phyloP scores from a whole-genome alignment of 116 monocot species.

The Phalaenopsis hybrid region DNA sequence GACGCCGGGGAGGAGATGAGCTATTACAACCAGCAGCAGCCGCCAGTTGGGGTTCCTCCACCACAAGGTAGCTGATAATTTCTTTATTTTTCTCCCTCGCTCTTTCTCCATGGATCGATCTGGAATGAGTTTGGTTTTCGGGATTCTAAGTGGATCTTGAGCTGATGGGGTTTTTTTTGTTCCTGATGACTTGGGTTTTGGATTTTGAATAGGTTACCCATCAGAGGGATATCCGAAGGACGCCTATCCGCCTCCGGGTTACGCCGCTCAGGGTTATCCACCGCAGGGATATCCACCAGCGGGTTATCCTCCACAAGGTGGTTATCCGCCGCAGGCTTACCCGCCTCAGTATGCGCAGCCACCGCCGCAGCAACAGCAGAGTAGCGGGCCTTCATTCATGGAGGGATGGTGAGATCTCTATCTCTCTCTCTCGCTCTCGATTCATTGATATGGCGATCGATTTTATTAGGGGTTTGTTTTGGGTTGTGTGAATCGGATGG shows the following conservation, averaged over 20 bases:
- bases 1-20: slow-evolving; percentile 23
- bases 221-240: slow-evolving; percentile 34
- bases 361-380: slow-evolving; percentile 31
- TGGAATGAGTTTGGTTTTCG: neutral
- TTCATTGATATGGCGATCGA: no score
- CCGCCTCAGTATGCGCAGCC: slow-evolving; percentile 52
- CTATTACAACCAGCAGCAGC: slow-evolving; percentile 61
- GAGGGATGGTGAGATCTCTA: slow-evolving; percentile 60
- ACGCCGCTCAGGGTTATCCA: slow-evolving; percentile 20
- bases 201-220: slow-evolving; percentile 31
- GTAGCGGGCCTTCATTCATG: slow-evolving; percentile 35
- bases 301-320: slow-evolving; percentile 4
- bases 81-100: no score
- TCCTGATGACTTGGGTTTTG: neutral
- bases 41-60: slow-evolving; percentile 57
- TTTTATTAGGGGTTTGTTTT: neutral
- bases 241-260: slow-evolving; percentile 22
- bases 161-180: neutral
- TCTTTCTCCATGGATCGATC: slow-evolving; percentile 3
- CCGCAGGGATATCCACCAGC: slow-evolving; percentile 15
- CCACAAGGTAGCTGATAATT: slow-evolving; percentile 36
- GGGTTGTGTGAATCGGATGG: neutral
- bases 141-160: neutral
- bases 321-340: slow-evolving; percentile 31
- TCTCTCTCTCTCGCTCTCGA: neutral